Base-by-base conservation (phyloP, 2,329 filamentous ascomycete species). In the Ceratocystis ficicola region DNA sequence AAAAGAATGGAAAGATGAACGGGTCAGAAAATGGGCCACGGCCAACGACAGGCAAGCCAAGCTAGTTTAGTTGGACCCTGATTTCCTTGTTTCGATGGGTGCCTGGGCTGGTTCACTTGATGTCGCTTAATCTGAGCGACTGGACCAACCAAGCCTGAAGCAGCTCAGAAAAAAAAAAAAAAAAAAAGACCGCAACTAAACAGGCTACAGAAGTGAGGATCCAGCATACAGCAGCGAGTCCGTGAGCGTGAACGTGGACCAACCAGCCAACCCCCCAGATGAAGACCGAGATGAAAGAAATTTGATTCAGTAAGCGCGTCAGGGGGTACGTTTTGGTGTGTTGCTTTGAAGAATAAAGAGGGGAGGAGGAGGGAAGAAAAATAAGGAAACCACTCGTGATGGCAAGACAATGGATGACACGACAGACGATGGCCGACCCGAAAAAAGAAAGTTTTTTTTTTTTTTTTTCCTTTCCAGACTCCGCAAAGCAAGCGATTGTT, bases 131-230 rank as follows among this genome's bases (percentile, higher is more conserved):
- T 57, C 32, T 36, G 52, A 57, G 32, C 36, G 52, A 57, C 8
- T 32, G 28, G 25, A 30, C 52, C 28, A 57, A 30, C 52, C 52
- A 57, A 32, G 28, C 17, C 52, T 17, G 28, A 30, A 28, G 52
- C 28, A 12, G 15, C 22, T 17, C 17, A n/a, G 17, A 8, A 4
- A 41, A 41, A 12, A 41, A 12, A 41, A 12, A 15, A 4, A 12
- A 20, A 32, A n/a, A 57, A 36, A n/a, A 30, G 55, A 30, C 28
- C 8, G 55, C 17, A 36, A 59, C 55, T 36, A 59, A 59, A 59
- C 55, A n/a, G 55, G 55, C 55, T 59, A 59, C 55, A 59, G n/a
- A 59, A 59, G 12, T 36, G 55, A 59, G 55, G 55, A 36, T 20
- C 55, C 17, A n/a, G 52, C 28, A 30, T n/a, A 57, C 2, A 36